phyloP scores from a whole-genome alignment of 2,329 filamentous ascomycete species.

The Massarina eburnea region DNA sequence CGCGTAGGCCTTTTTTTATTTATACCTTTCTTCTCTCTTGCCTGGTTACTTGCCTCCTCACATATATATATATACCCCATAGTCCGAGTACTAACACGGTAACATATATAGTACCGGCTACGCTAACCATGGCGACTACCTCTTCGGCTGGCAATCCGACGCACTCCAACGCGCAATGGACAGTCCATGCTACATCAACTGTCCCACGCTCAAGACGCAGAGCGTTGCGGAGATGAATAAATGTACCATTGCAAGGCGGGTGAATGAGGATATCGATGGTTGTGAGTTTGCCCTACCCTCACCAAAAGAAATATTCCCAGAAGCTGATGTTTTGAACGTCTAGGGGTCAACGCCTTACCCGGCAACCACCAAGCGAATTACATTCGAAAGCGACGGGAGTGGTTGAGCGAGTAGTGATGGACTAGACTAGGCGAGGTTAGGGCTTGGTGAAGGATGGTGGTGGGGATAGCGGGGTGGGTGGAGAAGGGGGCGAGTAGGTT shows the following conservation, averaged over 20 bases:
- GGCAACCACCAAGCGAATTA: conserved; percentile 20
- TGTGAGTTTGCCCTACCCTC: conserved; percentile 13
- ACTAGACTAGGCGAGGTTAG: background rate
- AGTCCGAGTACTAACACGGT: conserved; percentile 3
- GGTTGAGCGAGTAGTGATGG: background rate
- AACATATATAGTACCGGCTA: conserved; percentile 26
- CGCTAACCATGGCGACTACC: conserved; percentile 28
- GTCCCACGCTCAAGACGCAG: conserved; percentile 51
- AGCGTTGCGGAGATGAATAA: conserved; percentile 49
- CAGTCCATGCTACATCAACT: conserved; percentile 39
- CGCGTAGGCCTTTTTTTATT: conserved; percentile 25
- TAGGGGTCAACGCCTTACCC: conserved; percentile 17
- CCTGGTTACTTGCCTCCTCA: background rate
- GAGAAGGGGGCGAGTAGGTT: too few relatives aligned
- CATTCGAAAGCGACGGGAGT: conserved; percentile 15
- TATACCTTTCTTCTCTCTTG: background rate
- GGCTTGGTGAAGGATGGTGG: background rate
- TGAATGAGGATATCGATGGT: conserved; percentile 52
- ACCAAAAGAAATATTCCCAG: background rate
- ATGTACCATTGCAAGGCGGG: conserved; percentile 50
- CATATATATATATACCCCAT: background rate
- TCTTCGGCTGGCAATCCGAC: conserved; percentile 31
- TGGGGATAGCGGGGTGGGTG: too few relatives aligned
- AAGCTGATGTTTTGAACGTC: background rate
- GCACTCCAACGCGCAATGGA: conserved; percentile 25